Percentiles rank a stretch among this genome's conserved stretches.
Conservation (phyloP, 2,329 filamentous ascomycete species). For the Ophiosphaerella korrae region DNA sequence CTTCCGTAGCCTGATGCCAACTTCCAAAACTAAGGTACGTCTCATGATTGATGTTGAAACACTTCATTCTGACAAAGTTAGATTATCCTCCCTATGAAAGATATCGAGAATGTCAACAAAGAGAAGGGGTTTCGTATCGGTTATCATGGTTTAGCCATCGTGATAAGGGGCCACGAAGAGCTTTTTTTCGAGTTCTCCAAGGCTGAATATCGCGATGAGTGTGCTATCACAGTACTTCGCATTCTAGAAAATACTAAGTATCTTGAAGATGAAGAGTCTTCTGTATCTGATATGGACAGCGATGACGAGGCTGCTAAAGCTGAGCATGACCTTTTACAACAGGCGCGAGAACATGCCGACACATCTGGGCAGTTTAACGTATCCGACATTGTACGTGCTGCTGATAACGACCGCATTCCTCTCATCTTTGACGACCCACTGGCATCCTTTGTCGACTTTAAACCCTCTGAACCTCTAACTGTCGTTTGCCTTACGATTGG, state of each 20-base stretch:
- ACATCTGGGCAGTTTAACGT: constrained; percentile 22
- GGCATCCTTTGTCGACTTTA: constrained; percentile 89
- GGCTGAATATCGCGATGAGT: constrained; percentile 82
- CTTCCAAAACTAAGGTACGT: constrained; percentile 77
- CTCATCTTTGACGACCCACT: constrained; percentile 89
- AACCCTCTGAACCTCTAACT: constrained; percentile 75
- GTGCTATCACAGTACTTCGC: constrained; percentile 78
- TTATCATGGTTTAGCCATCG: constrained; percentile 88
- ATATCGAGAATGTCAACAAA: constrained; percentile 91
- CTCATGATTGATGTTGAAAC: constrained; percentile 6
- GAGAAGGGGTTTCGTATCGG: constrained; percentile 93
- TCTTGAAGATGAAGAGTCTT: constrained; percentile 70
- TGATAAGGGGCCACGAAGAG: constrained; percentile 92
- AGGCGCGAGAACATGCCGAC: constrained; percentile 63
- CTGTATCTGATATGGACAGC: constrained; percentile 71
- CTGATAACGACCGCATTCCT: constrained; percentile 65
- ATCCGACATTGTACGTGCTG: constrained; percentile 36
- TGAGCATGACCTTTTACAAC: constrained; percentile 79
- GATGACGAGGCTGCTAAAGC: constrained; percentile 76
- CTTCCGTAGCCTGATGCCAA: constrained; percentile 88
- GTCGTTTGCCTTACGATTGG: constrained; percentile 96
- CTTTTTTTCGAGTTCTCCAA: constrained; percentile 92
- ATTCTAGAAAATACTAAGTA: constrained; percentile 74
- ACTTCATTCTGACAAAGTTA: constrained; percentile 13
- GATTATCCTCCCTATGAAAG: constrained; percentile 84